phyloP scores from a whole-genome alignment of 371 early-diverging fungal species.

The Chytridium lagenaria region DNA sequence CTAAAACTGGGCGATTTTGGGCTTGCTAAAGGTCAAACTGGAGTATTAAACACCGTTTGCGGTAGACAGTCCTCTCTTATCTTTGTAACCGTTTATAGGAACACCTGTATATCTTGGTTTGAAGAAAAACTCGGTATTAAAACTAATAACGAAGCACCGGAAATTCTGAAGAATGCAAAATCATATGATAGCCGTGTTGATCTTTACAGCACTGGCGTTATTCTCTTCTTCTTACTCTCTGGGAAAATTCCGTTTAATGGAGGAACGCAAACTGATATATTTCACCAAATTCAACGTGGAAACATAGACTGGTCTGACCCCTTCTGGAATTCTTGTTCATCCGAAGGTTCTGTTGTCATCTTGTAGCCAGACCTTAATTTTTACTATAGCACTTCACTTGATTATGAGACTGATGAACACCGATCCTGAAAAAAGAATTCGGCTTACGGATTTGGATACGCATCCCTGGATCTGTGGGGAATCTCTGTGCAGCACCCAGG shows the following conservation, averaged over 20 bases:
- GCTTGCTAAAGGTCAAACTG: slow-evolving; percentile 81
- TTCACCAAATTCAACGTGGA: slow-evolving; percentile 26
- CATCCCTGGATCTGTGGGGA: slow-evolving; percentile 33
- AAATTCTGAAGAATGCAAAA: slow-evolving; percentile 20
- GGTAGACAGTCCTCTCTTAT: slow-evolving; percentile 6
- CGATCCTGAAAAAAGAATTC: slow-evolving; percentile 27
- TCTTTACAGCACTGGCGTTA: slow-evolving; percentile 43
- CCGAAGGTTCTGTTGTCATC: slow-evolving; percentile 13
- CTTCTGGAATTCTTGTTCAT: slow-evolving; percentile 8
- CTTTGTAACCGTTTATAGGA: too few relatives aligned
- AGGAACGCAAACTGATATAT: slow-evolving; percentile 16
- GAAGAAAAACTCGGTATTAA: neutral
- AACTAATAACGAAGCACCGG: slow-evolving; percentile 24
- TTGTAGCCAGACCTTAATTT: neutral
- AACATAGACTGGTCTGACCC: slow-evolving; percentile 28
- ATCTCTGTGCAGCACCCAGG: neutral
- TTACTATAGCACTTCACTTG: slow-evolving; percentile 14
- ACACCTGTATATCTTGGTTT: slow-evolving; percentile 33
- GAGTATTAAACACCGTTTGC: slow-evolving; percentile 22
- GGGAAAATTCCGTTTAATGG: slow-evolving; percentile 31
- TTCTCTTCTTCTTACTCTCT: slow-evolving; percentile 40
- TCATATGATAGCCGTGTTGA: slow-evolving; percentile 41
- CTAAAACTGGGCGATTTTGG: slow-evolving; percentile 99
- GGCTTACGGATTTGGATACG: slow-evolving; percentile 12
- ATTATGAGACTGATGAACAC: slow-evolving; percentile 27